phyloP scores from a whole-genome alignment of 768 basidiomycete species.

The Trametes punicea region DNA sequence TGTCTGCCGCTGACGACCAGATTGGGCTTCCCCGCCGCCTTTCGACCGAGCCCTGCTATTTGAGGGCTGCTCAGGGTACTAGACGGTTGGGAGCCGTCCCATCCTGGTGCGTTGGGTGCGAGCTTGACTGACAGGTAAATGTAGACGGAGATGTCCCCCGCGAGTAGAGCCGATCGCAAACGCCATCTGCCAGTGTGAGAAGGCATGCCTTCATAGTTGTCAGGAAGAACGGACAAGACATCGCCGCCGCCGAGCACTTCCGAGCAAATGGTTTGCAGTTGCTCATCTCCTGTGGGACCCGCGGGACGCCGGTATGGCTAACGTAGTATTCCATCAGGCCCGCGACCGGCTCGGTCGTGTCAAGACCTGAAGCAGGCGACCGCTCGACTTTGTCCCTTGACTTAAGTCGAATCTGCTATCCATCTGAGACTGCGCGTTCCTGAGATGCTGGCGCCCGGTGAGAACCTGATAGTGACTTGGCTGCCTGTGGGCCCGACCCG shows the following conservation, averaged over 20 bases:
- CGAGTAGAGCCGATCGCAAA: background rate
- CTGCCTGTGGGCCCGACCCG: background rate
- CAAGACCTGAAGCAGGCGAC: constrained; percentile 1
- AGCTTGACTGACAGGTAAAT: background rate
- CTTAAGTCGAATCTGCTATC: background rate
- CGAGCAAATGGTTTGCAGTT: background rate
- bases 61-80: background rate
- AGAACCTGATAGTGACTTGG: background rate
- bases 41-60: background rate
- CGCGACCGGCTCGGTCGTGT: constrained; percentile 2
- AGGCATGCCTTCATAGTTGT: background rate
- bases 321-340: constrained; percentile 7
- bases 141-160: background rate
- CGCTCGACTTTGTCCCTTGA: background rate
- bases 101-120: background rate
- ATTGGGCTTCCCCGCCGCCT: constrained; percentile 4
- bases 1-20: background rate
- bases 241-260: constrained; percentile 2
- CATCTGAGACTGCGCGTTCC: constrained; percentile 11
- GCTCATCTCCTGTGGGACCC: background rate
- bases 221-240: constrained; percentile 4
- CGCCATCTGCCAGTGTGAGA: too few species aligned
- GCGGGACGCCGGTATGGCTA: background rate
- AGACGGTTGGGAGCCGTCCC: background rate
- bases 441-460: background rate